Base-by-base conservation (phyloP, 768 basidiomycete species). In the Dioszegia crocea region DNA sequence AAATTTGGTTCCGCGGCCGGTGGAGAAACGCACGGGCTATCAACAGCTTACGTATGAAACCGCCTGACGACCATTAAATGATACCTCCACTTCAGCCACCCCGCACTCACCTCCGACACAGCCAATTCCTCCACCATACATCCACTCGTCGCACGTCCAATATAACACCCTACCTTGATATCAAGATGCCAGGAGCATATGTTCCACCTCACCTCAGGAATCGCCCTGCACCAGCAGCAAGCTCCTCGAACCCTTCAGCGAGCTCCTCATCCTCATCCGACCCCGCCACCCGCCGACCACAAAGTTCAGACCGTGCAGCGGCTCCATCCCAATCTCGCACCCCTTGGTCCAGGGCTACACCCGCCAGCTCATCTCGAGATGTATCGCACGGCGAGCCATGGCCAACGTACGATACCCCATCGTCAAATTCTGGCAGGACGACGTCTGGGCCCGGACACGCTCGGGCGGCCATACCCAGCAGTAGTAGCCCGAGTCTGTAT, bases 151-250 rank as follows among this genome's bases (percentile, higher is more conserved):
- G 14, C 14, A 33, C 8, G 10, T 41, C 17, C 29, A 17, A 30
- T 19, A 17, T 46, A 24, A 17, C 24, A 29, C 52, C 26, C 53
- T 10, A 36, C 8, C 51, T 33, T 33, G 33, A 6, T 6, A 33
- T 6, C 3, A 27, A 4, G 16, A 53, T 51, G 54, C 27, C 47
- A 23, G 56, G 57, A 27, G 65, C 51, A 27, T 71, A 71, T 46
- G 62, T 71, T 10, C 69, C 69, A 36, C 69, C 69, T 0, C 66
- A 67, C 40, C 41, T 71, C 14, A 61, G 69, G n/a, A 67, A 67
- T 51, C 48, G 66, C 39, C 8, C 31, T 33, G 29, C 63, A 16
- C 30, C 48, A 1, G 21, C 57, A 19, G 24, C 58, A 11, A 48
- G 50, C 26, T 23, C 52, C n/a, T 21, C 21, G 26, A 36, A 45